phyloP scores from a whole-genome alignment of 306 rosid species.

The Gynostemma pentaphyllum region DNA sequence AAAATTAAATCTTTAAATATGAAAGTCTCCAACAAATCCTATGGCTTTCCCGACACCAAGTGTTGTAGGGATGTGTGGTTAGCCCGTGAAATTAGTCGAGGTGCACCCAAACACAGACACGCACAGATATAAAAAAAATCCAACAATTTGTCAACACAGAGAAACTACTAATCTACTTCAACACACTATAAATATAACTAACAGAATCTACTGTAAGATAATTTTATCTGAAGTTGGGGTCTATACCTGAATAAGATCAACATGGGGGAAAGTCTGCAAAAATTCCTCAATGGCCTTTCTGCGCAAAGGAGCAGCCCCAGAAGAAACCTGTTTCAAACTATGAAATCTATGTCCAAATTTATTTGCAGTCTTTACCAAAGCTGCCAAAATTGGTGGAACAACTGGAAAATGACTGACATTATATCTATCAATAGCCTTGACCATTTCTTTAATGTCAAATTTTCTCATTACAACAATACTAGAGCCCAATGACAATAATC shows the following conservation, averaged over 20 bases:
- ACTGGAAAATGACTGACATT: conserved; percentile 58
- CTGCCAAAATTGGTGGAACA: conserved; percentile 61
- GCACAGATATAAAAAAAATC: too few species aligned
- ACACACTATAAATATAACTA: background rate
- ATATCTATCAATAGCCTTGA: conserved; percentile 41
- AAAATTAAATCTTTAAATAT: too few species aligned
- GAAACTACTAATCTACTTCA: background rate
- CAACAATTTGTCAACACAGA: too few species aligned
- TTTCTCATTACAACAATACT: conserved; percentile 53
- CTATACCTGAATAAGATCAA: conserved; percentile 79
- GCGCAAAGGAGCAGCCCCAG: conserved; percentile 65
- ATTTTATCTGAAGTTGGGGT: background rate
- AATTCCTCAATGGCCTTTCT: conserved; percentile 31
- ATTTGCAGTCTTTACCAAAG: conserved; percentile 33
- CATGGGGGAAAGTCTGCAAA: conserved; percentile 34
- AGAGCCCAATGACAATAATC: conserved; percentile 67
- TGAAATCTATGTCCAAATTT: conserved; percentile 19
- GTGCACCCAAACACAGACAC: too few species aligned
- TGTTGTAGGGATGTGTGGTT: too few species aligned
- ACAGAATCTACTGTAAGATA: background rate
- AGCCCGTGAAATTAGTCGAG: too few species aligned
- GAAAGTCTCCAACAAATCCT: too few species aligned
- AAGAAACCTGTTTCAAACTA: conserved; percentile 68
- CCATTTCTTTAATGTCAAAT: conserved; percentile 34
- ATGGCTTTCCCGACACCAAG: too few species aligned